phyloP scores from a whole-genome alignment of 1,139 yeast genomes.

The Trichomonascaceae sp. region DNA sequence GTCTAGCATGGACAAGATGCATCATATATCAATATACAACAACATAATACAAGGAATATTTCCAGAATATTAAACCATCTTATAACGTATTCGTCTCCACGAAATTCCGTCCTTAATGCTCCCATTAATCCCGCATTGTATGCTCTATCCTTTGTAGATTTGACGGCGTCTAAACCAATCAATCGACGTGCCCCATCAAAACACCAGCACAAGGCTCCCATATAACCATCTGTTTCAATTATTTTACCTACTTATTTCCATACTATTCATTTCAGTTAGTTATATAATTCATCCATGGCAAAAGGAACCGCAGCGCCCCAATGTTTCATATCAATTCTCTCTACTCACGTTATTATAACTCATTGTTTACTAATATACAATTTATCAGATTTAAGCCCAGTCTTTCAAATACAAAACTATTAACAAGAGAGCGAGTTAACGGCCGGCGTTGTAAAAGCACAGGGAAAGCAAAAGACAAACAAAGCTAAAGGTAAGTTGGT shows the following conservation, averaged over 20 bases:
- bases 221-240: neutral
- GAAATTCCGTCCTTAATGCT: neutral
- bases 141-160: neutral
- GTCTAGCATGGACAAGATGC: neutral
- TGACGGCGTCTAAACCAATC: neutral
- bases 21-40: neutral
- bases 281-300: neutral
- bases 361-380: conserved; percentile 6
- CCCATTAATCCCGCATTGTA: neutral
- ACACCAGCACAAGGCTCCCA: neutral
- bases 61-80: neutral
- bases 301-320: neutral
- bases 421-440: neutral
- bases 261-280: neutral
- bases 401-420: neutral
- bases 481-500: neutral
- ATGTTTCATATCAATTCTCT: conserved; percentile 3
- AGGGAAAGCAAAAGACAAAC: neutral
- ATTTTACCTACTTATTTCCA: neutral
- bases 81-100: neutral
- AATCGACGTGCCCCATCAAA: neutral
- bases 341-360: conserved; percentile 10
- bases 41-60: neutral
- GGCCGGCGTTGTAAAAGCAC: neutral
- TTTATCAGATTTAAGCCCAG: neutral